Conservation (phyloP, 148 eudicot species). For the Camellia sinensis region DNA sequence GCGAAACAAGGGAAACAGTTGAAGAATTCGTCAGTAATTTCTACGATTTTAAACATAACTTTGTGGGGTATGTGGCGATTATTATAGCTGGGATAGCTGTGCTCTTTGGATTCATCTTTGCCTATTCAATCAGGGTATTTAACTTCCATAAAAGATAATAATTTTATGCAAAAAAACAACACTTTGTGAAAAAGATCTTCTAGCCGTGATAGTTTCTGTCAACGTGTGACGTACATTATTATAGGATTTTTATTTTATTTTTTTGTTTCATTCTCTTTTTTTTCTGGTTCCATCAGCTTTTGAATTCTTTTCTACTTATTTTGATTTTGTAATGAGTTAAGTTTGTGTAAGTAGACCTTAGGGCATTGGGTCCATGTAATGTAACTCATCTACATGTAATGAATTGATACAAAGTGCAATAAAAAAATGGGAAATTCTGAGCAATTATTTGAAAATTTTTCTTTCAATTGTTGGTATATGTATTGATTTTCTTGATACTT, state of each 20-base stretch:
- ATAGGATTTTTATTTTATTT: background rate
- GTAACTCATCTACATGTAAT: background rate
- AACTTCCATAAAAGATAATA: constrained; percentile 54
- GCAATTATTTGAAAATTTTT: background rate
- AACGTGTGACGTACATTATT: too few relatives aligned
- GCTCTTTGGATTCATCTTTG: constrained; percentile 48
- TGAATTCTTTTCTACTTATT: background rate
- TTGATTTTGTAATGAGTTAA: too few relatives aligned
- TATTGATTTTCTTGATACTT: too few relatives aligned
- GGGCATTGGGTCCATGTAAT: background rate
- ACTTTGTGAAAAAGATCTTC: background rate
- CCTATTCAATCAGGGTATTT: constrained; percentile 49
- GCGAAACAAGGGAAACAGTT: constrained; percentile 33
- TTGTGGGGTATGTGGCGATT: constrained; percentile 44
- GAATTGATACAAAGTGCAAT: background rate
- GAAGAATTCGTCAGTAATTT: constrained; percentile 32
- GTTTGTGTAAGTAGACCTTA: background rate
- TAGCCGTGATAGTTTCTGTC: too few relatives aligned
- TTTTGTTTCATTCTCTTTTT: background rate
- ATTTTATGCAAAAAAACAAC: too few relatives aligned
- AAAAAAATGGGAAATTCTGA: background rate
- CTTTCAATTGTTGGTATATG: too few relatives aligned
- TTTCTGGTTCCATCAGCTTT: background rate
- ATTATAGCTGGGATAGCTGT: constrained; percentile 38
- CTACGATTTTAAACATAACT: constrained; percentile 45